phyloP scores from a whole-genome alignment of 768 basidiomycete genomes.

The Cubamyces sp. region DNA sequence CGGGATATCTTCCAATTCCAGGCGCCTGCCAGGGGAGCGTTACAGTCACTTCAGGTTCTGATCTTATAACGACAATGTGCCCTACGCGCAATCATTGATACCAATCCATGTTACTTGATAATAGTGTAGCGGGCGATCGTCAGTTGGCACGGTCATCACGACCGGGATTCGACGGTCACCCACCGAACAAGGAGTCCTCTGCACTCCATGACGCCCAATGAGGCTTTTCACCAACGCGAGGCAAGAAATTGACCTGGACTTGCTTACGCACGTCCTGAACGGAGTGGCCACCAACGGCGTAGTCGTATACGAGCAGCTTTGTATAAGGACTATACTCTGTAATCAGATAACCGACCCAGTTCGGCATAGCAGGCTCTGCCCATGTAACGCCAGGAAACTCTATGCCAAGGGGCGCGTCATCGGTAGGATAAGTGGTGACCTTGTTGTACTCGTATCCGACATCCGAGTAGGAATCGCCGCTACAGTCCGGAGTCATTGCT shows the following conservation, averaged over 20 bases:
- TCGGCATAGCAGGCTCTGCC: slow-evolving; percentile 51
- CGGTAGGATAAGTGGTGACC: slow-evolving; percentile 38
- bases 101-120: slow-evolving; percentile 65
- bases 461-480: slow-evolving; percentile 65
- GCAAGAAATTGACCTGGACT: slow-evolving; percentile 44
- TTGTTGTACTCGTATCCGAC: slow-evolving; percentile 33
- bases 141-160: no score
- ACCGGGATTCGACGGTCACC: background rate
- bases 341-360: slow-evolving; percentile 68
- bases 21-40: background rate
- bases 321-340: slow-evolving; percentile 36
- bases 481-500: slow-evolving; percentile 29
- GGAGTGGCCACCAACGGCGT: slow-evolving; percentile 57
- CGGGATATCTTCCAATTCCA: slow-evolving; percentile 3
- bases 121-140: no score
- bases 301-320: slow-evolving; percentile 58
- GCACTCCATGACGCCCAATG: slow-evolving; percentile 32
- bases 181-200: slow-evolving; percentile 34
- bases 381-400: slow-evolving; percentile 53
- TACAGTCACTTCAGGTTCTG: background rate
- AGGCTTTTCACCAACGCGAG: slow-evolving; percentile 32
- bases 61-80: background rate
- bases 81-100: slow-evolving; percentile 67
- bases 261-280: slow-evolving; percentile 48
- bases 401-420: slow-evolving; percentile 51